phyloP scores from a whole-genome alignment of 495 filamentous ascomycete genomes.

The Penicillium antarcticum region DNA sequence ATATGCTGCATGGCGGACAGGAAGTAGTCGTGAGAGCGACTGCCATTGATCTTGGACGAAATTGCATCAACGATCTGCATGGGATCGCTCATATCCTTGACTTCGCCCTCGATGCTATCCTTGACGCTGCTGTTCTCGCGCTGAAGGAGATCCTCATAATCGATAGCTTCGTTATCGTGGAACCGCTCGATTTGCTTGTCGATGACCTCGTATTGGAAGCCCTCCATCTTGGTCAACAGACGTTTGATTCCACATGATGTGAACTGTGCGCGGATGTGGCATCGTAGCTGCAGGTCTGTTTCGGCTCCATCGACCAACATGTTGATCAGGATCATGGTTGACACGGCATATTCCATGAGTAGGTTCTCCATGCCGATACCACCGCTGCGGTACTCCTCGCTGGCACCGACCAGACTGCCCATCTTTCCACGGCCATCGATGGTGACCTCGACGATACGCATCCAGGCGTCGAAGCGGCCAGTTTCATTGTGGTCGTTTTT shows the following conservation, averaged over 20 bases:
- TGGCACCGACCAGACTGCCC: conserved; percentile 94
- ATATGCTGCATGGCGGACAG: conserved; percentile 93
- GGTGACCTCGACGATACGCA: conserved; percentile 97
- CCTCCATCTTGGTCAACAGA: conserved; percentile 95
- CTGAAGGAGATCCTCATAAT: conserved; percentile 96
- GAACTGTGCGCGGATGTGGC: conserved; percentile 94
- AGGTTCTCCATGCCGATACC: conserved; percentile 99
- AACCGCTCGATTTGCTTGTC: conserved; percentile 98
- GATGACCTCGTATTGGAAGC: conserved; percentile 96
- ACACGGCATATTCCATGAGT: conserved; percentile 97
- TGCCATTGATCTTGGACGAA: conserved; percentile 78
- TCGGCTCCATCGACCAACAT: conserved; percentile 93
- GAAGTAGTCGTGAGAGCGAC: conserved; percentile 89
- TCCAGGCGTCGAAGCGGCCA: conserved; percentile 97
- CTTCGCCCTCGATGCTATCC: conserved; percentile 84
- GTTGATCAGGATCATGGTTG: conserved; percentile 92
- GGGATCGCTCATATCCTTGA: conserved; percentile 93
- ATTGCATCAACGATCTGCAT: conserved; percentile 92
- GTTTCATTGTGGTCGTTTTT: conserved; percentile 89
- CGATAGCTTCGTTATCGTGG: conserved; percentile 89
- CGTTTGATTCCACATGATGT: conserved; percentile 94
- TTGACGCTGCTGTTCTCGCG: conserved; percentile 85
- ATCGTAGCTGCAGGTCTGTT: conserved; percentile 81
- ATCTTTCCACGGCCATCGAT: conserved; percentile 97
- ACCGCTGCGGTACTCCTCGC: conserved; percentile 93